Evolutionary conservation across 2,329 filamentous ascomycete species (phyloP).

Genomic region (Plenodomus lindquistii): DNA sequence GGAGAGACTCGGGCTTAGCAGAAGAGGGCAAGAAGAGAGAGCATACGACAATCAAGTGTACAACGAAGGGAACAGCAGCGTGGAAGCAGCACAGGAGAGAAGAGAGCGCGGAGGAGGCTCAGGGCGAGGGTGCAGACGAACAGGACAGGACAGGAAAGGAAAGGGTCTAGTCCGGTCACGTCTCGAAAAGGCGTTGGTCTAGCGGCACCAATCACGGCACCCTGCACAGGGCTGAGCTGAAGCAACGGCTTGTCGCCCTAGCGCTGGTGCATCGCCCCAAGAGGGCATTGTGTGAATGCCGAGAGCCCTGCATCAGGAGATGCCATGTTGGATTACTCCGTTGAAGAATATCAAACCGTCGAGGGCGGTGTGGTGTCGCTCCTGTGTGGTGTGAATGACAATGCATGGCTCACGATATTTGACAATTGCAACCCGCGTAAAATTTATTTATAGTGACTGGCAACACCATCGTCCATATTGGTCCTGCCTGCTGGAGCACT

Average conservation of each 20-base stretch:
- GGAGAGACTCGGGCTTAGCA: slow-evolving; percentile 11
- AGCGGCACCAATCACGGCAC: slow-evolving; percentile 19
- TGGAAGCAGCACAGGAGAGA: slow-evolving; percentile 6
- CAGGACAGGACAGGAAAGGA: slow-evolving; percentile 10
- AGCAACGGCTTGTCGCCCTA: slow-evolving; percentile 17
- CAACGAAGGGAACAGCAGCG: slow-evolving; percentile 23
- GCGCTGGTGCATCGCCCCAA: slow-evolving; percentile 6
- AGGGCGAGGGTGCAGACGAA: slow-evolving; percentile 7
- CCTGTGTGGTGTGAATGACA: no score
- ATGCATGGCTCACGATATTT: no score
- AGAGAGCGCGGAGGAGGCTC: slow-evolving; percentile 11
- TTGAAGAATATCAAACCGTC: background rate
- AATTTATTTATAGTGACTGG: background rate
- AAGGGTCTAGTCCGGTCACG: slow-evolving; percentile 1
- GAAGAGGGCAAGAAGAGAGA: slow-evolving; percentile 22
- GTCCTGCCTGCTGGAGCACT: no score
- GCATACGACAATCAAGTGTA: slow-evolving; percentile 22
- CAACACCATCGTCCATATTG: no score
- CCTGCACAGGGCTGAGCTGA: slow-evolving; percentile 25
- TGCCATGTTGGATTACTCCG: background rate
- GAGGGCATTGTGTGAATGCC: background rate
- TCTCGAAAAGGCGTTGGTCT: slow-evolving; percentile 14
- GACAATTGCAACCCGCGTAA: no score
- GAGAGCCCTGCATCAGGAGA: background rate
- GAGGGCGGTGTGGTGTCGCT: background rate